Percentiles rank a stretch among this genome's conserved stretches.
Evolutionary conservation across 805 yeast species (phyloP).

Genomic region (Schizosaccharomyces osmophilus): DNA sequence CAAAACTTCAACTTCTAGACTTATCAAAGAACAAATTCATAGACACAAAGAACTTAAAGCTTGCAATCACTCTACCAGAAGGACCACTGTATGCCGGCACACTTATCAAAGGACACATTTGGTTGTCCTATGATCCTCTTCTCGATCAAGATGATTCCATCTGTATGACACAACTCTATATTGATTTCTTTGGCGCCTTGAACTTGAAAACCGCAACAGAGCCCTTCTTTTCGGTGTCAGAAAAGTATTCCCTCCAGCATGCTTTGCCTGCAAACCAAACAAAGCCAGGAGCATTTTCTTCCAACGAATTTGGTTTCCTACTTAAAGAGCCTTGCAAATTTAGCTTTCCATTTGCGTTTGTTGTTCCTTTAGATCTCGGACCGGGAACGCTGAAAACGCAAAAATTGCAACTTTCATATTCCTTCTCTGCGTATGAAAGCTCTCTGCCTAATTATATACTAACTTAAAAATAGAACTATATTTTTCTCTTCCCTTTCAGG

Average conservation of each 20-base stretch:
- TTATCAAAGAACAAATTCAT: neutral
- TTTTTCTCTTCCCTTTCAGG: neutral
- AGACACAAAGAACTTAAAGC: neutral
- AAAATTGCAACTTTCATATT: neutral
- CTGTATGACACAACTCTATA: neutral
- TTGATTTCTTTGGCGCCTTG: neutral
- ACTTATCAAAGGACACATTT: neutral
- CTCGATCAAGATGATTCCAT: neutral
- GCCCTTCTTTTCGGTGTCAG: neutral
- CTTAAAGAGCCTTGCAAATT: neutral
- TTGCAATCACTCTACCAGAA: neutral
- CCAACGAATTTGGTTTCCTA: neutral
- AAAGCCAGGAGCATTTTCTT: neutral
- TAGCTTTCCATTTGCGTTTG: neutral
- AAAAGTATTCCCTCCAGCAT: neutral
- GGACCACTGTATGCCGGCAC: neutral
- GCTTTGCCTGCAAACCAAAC: neutral
- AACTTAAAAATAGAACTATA: neutral
- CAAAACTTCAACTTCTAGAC: too few species aligned
- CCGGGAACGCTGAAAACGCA: neutral
- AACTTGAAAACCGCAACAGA: neutral
- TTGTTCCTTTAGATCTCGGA: neutral
- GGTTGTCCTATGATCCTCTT: neutral
- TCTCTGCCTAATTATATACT: neutral
- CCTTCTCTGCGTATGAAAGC: neutral